Base-by-base conservation (phyloP, 768 basidiomycete species). In the Termitomyces sp. region DNA sequence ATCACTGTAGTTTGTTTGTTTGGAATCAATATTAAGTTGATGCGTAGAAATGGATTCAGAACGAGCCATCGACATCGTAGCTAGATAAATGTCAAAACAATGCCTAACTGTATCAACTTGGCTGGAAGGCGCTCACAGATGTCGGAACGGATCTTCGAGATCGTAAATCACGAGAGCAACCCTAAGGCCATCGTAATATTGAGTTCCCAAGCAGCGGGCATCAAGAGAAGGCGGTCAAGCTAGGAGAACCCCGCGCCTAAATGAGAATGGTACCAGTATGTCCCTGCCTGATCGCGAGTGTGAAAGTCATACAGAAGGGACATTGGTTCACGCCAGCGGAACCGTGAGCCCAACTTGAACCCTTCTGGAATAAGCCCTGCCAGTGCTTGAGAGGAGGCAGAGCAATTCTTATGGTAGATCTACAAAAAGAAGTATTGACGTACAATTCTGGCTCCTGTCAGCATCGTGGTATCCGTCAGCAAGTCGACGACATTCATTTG, bases 231-330 rank as follows among this genome's bases (percentile, higher is more conserved):
- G 8, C 24, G 2, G 7, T 16, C 5, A 18, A 28, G 4, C 24
- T n/a, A 9, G 20, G 12, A 46, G 7, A 35, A 20, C 15, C 16
- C 4, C 28, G 4, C 18, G 52, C 58, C 35, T 28, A 59, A 12
- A 59, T 52, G 58, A 32, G 58, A 59, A 51, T 59, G 58, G 2
- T 59, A 59, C 50, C 58, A 59, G 20, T 49, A 59, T 4, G 50
- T 59, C 16, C 58, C 58, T 4, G 58, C 58, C 32, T 59, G 58
- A 42, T 42, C 39, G 3, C 48, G 20, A 9, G 22, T 13, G 2
- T 22, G 13, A 11, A 59, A 59, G 32, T 44, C 15, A 28, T 52
- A 59, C n/a, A 52, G 16, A 18, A 59, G 52, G 0, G 58, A 42
- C 5, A 59, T 39, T 59, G 58, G 2, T 50, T 59, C 4, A 59